Base-by-base conservation (phyloP, 768 basidiomycete species). In the Russula foetens region DNA sequence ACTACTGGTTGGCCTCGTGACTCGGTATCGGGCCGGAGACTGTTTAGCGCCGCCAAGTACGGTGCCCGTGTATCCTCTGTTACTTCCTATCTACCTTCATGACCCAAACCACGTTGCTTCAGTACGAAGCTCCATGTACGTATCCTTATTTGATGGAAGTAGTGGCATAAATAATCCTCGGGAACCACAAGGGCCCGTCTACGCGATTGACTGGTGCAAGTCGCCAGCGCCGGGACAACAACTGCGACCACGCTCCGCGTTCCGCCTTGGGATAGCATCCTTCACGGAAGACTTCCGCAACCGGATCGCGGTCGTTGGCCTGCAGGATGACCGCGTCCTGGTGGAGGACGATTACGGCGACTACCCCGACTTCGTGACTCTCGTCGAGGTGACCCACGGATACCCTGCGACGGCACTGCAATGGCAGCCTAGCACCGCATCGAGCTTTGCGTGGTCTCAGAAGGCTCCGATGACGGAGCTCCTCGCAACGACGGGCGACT, bases 391-490 rank as follows among this genome's bases (percentile, higher is more conserved):
- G 2, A 81, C 84, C 63, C 90, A 96, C 65, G 88, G 90, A 48
- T 98, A 96, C 75, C 97, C 97, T 19, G 92, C 92, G 11, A 98
- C 94, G 14, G 88, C 85, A 71, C 74, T 98, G 50, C 92, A 89
- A 68, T 98, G 94, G 90, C 93, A 97, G 66, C 97, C 97, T 19
- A 79, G 81, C 4, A 81, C 82, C 28, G 78, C 89, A 23, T 74
- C 78, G 33, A 79, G 76, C 46, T 81, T 83, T 70, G 71, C 77
- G 45, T 90, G 90, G 88, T 77, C 82, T 7, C 83, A 85, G 71
- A 90, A 86, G 71, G 77, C 81, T 4, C 73, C 79, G 9, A 74
- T 75, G 50, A 79, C 88, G 49, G 96, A 99, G 73, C 74, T 97
- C 49, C 77, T 99, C 11, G 96, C 96, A 11, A 96, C 93, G 7